phyloP scores from a whole-genome alignment of 805 yeast genomes.

The Metschnikowia cerradonensis region DNA sequence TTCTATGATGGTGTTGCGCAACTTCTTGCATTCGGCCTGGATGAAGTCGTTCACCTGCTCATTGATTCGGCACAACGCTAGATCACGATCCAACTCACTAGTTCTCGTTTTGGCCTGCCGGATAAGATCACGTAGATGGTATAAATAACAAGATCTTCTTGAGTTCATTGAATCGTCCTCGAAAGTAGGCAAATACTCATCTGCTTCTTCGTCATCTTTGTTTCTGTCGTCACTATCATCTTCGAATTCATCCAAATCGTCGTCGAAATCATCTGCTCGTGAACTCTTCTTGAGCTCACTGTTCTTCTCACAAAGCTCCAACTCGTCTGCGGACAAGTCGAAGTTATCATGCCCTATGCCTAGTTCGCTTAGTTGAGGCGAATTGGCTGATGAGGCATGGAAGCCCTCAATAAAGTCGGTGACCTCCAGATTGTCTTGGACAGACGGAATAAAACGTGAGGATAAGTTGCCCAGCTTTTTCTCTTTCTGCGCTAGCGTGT shows the following conservation, averaged over 20 bases:
- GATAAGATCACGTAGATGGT: constrained; percentile 31
- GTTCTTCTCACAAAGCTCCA: constrained; percentile 26
- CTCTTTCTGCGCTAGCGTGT: constrained; percentile 30
- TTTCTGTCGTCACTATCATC: constrained; percentile 16
- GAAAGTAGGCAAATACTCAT: constrained; percentile 17
- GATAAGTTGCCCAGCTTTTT: background rate
- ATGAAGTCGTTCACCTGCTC: constrained; percentile 30
- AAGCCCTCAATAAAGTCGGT: constrained; percentile 22
- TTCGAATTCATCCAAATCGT: constrained; percentile 28
- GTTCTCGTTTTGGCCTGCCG: constrained; percentile 31
- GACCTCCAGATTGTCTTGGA: constrained; percentile 1
- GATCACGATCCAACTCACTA: constrained; percentile 32
- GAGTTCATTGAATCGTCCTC: constrained; percentile 9
- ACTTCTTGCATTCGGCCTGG: constrained; percentile 29
- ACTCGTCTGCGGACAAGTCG: constrained; percentile 31
- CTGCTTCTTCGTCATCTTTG: constrained; percentile 23
- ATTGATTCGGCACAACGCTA: constrained; percentile 29
- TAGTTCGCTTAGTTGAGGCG: constrained; percentile 36
- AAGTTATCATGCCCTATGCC: constrained; percentile 31
- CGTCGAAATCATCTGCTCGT: constrained; percentile 20
- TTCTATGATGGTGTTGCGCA: constrained; percentile 30
- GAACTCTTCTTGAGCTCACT: constrained; percentile 19
- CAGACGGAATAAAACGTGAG: constrained; percentile 3
- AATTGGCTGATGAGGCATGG: constrained; percentile 33
- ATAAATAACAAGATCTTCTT: constrained; percentile 18